A percentile compares a stretch with the other conserved stretches of the same genome.
Evolutionary conservation across 768 basidiomycete genomes (phyloP).

Genomic region (Hericium erinaceus): DNA sequence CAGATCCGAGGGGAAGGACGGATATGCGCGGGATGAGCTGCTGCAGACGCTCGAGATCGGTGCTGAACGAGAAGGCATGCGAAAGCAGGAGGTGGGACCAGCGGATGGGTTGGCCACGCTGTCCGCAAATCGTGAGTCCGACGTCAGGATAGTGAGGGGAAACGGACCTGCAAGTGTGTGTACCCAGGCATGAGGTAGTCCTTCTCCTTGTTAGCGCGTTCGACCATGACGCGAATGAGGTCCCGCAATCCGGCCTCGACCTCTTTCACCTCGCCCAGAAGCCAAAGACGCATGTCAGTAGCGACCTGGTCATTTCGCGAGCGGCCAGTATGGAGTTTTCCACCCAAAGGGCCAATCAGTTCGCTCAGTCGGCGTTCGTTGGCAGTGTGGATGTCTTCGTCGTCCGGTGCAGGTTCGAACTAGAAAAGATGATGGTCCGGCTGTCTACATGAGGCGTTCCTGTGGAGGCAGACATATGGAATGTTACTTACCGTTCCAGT

Average conservation of each 20-base stretch:
- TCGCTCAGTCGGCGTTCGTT: conserved; percentile 93
- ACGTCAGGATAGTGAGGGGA: background rate
- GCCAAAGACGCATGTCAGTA: conserved; percentile 96
- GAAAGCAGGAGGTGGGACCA: conserved; percentile 97
- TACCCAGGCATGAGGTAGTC: conserved; percentile 91
- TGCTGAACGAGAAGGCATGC: conserved; percentile 88
- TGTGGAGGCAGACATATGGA: too few species aligned
- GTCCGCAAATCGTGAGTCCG: background rate
- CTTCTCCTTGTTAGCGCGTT: conserved; percentile 89
- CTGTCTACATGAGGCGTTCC: too few species aligned
- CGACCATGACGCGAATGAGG: conserved; percentile 81
- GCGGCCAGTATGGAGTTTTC: conserved; percentile 95
- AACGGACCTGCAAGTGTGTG: conserved; percentile 85
- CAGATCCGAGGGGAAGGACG: conserved; percentile 87
- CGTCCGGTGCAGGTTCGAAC: conserved; percentile 77
- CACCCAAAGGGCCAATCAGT: conserved; percentile 84
- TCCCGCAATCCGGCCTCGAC: conserved; percentile 64
- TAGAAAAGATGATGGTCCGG: conserved; percentile 19
- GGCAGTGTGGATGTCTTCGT: conserved; percentile 98
- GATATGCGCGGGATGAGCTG: conserved; percentile 87
- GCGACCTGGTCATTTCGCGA: conserved; percentile 98
- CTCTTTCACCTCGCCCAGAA: conserved; percentile 65
- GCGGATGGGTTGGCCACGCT: conserved; percentile 97
- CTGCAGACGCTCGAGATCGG: conserved; percentile 77
- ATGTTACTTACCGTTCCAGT: conserved; percentile 55